phyloP scores from a whole-genome alignment of 257 asterid genomes.

The Solanum etuberosum region DNA sequence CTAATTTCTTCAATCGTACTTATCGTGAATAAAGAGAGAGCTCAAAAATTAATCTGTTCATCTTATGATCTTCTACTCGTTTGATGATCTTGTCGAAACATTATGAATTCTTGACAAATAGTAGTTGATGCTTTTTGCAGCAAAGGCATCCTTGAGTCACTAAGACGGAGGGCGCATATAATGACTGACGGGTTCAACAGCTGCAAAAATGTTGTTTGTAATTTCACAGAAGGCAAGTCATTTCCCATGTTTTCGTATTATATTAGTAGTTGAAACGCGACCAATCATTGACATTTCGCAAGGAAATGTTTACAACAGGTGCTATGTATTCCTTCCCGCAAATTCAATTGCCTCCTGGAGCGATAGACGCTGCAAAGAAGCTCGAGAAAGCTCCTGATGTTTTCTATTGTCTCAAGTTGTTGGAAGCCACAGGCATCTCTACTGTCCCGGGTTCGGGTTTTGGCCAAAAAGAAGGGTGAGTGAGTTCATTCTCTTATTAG shows the following conservation, averaged over 20 bases:
- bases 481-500: not conserved
- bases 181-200: conserved; percentile 96
- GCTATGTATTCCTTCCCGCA: conserved; percentile 99
- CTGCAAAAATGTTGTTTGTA: conserved; percentile 94
- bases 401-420: conserved; percentile 85
- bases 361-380: conserved; percentile 69
- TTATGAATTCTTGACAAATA: not conserved
- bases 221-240: conserved; percentile 80
- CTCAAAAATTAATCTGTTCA: not conserved
- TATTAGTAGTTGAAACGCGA: not conserved
- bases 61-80: not conserved
- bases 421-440: conserved; percentile 95
- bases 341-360: conserved; percentile 79
- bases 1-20: not conserved
- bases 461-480: conserved; percentile 97
- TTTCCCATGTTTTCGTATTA: not conserved
- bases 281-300: not conserved
- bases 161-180: conserved; percentile 81
- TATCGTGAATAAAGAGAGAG: not conserved
- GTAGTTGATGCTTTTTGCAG: conserved; percentile 26
- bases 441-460: conserved; percentile 99
- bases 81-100: not conserved
- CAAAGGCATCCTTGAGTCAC: conserved; percentile 82
- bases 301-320: conserved; percentile 32
- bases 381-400: conserved; percentile 89